Evolutionary conservation across 2,329 filamentous ascomycete genomes (phyloP), one percentile per base, ranked within the genome.

Genomic region (Microdochium bolleyi): DNA sequence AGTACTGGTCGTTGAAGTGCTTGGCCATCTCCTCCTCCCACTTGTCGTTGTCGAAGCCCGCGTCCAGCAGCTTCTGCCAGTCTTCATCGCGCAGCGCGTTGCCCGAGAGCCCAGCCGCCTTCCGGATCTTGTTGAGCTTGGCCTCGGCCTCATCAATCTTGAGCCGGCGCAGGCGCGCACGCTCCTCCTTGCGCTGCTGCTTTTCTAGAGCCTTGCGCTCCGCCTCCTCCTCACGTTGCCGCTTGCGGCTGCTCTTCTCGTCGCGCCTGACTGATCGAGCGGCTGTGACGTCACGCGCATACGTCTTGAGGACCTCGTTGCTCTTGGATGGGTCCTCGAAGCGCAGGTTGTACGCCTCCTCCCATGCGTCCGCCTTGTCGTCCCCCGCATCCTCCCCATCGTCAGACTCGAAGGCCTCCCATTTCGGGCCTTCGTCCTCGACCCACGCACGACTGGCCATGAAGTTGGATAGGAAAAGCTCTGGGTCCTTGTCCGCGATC

Each of bases 381-480:
- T 87, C 83, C 46, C 89, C 74, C 27, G 88, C 84, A 49, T 90
- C 75, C 49, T 79, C 77, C 2, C 78, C 89, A 51, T 96, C 91
- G 60, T 99, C 94, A 0, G 91, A 96, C 64, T 96, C 90, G 53
- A 99, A 88, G 0, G 92, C 88, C 61, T 92, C 78, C 70, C 89
- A 91, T 44, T 80, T 79, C 22, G 81, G 76, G 44, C 76, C 77
- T 51, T 81, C 82, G 10, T 80, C 79, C 0, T 88, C 83, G 7
- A 92, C 80, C 94, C 94, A 99, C 16, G 92, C 92, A 54, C 92
- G 84, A 8, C 92, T 81, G n/a, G 87, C 82, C 80, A 99, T 83
- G 72, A 96, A 99, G 68, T 96, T 96, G 52, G 89, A 92, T n/a
- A 99, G 74, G 67, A 90, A 99, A 1, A 82, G 87, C 64, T 97